phyloP scores from a whole-genome alignment of 2,329 filamentous ascomycete species.

The Bipolaris bicolor region DNA sequence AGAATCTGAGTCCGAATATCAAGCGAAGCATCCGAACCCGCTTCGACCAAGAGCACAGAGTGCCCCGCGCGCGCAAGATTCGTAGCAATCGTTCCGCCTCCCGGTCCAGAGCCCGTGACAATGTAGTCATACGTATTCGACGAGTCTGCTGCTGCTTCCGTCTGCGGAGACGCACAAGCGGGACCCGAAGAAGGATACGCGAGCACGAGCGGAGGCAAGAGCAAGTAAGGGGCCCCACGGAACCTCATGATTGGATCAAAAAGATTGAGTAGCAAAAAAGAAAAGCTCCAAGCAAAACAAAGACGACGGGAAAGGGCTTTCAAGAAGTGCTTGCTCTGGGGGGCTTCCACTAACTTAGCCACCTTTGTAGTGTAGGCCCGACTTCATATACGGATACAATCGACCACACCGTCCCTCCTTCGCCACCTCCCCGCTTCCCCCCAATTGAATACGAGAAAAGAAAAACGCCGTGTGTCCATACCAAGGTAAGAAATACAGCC shows the following conservation, averaged over 20 bases:
- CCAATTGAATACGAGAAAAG: too few species aligned
- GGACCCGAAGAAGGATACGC: not conserved
- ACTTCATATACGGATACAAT: not conserved
- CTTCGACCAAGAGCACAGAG: constrained; percentile 63
- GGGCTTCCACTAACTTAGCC: too few species aligned
- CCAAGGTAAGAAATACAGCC: too few species aligned
- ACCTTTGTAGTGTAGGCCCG: not conserved
- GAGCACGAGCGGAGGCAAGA: not conserved
- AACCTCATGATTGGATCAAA: not conserved
- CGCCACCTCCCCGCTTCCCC: too few species aligned
- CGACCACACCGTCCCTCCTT: too few species aligned
- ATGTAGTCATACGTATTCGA: constrained; percentile 46
- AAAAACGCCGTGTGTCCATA: too few species aligned
- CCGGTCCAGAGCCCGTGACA: constrained; percentile 58
- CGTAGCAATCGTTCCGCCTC: constrained; percentile 45
- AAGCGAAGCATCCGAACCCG: constrained; percentile 58
- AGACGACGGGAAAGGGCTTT: too few species aligned
- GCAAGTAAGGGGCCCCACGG: not conserved
- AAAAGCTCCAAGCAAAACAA: not conserved
- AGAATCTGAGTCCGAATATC: constrained; percentile 56
- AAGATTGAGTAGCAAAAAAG: not conserved
- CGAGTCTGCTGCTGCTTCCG: constrained; percentile 3
- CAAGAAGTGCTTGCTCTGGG: too few species aligned
- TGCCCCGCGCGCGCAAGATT: constrained; percentile 62
- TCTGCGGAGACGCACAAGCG: constrained; percentile 10